Conservation (phyloP, 768 basidiomycete genomes). For the Boletus vinaceobasis region DNA sequence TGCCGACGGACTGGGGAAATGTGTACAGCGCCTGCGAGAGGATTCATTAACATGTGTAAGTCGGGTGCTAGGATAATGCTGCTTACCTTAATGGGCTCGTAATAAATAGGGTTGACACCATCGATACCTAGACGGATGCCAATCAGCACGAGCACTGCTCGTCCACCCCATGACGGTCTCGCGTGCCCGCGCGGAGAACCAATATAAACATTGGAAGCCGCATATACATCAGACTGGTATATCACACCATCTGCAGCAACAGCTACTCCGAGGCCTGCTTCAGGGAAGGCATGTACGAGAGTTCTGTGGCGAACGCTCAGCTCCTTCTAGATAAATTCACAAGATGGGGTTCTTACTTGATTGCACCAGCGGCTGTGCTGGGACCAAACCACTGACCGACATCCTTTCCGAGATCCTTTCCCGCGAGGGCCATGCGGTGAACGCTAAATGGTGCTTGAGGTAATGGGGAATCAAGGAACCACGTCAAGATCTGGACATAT, state of each 20-base stretch:
- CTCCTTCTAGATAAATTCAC: neutral
- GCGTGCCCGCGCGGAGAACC: slow-evolving; percentile 31
- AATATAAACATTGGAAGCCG: slow-evolving; percentile 52
- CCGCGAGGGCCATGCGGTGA: slow-evolving; percentile 92
- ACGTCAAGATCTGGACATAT: slow-evolving; percentile 88
- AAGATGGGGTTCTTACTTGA: slow-evolving; percentile 56
- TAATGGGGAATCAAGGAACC: slow-evolving; percentile 91
- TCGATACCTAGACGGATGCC: slow-evolving; percentile 87
- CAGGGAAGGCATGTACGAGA: slow-evolving; percentile 74
- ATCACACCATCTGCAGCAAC: slow-evolving; percentile 80
- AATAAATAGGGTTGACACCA: slow-evolving; percentile 93
- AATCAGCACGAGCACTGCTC: slow-evolving; percentile 81
- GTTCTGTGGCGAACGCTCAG: slow-evolving; percentile 43
- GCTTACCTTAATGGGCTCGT: slow-evolving; percentile 75
- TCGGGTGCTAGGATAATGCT: neutral
- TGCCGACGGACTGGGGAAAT: slow-evolving; percentile 94
- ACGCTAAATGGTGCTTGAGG: slow-evolving; percentile 89
- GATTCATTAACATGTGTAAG: neutral
- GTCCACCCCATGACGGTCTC: slow-evolving; percentile 64
- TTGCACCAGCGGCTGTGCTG: slow-evolving; percentile 94
- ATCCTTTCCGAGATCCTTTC: slow-evolving; percentile 91
- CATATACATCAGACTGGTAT: slow-evolving; percentile 82
- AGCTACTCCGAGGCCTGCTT: slow-evolving; percentile 75
- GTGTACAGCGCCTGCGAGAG: slow-evolving; percentile 70
- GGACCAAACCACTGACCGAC: slow-evolving; percentile 99